These are phyloP conservation scores for Hyparrhenia diplandra DNA, from an alignment of 176 grass and related monocot genomes.

Conservation along the genomic window DNA sequence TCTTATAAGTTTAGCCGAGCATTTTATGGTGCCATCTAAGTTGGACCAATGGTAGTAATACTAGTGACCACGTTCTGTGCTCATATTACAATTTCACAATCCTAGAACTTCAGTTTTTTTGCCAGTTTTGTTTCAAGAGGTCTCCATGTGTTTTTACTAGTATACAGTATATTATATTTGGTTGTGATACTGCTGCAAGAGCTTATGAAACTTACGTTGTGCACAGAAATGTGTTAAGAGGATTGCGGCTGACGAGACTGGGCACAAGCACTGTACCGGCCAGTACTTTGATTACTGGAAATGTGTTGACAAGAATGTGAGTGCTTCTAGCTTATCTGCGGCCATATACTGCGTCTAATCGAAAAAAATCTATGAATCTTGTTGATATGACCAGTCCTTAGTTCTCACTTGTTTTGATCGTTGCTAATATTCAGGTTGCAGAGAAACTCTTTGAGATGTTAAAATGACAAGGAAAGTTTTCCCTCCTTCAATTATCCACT, in stretches of 20 bases:
- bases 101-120: background rate
- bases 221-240: conserved; percentile 71
- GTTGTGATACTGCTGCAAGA: conserved; percentile 14
- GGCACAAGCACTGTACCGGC: conserved; percentile 88
- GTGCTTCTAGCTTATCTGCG: conserved; percentile 14
- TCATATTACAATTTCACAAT: conserved; percentile 1
- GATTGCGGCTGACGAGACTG: conserved; percentile 64
- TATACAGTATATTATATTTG: conserved; percentile 7
- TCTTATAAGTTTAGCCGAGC: background rate
- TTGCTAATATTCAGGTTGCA: conserved; percentile 55
- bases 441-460: conserved; percentile 72
- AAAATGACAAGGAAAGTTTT: conserved; percentile 55
- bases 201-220: conserved; percentile 36
- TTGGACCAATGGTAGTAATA: background rate
- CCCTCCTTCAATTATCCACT: conserved; percentile 12
- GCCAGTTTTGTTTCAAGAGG: background rate
- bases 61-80: background rate
- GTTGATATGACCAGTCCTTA: background rate
- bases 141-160: background rate
- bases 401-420: background rate
- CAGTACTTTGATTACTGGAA: conserved; percentile 95
- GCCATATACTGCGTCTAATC: background rate
- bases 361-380: background rate
- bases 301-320: conserved; percentile 86
- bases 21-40: background rate